Base-by-base conservation (phyloP, 768 basidiomycete genomes). In the Mycena galericulata region DNA sequence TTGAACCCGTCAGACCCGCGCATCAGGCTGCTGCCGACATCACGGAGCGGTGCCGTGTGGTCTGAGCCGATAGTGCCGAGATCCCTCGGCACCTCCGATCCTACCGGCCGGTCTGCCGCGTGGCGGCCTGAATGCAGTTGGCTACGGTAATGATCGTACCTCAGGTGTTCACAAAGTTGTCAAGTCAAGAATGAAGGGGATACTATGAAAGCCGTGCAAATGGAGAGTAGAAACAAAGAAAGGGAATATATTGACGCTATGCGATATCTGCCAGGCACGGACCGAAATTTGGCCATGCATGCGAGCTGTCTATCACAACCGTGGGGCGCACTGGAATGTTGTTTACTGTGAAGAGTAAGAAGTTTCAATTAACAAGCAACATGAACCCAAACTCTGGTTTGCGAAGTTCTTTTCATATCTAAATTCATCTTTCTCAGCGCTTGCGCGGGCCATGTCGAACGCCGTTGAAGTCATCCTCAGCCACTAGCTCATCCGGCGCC, bases 401-500 rank as follows among this genome's bases (percentile, higher is more conserved):
- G n/a, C 17, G 22, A 54, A 22, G 34, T 36, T 54, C 34, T 54
- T 54, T 22, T 14, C 11, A 11, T 53, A 8, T 34, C 29, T 18
- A 32, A 12, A 51, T 18, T 38, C 34, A 36, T 22, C 22, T 14
- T 54, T 29, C 30, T 32, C 30, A 53, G 15, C 50, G 17, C 55
- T 24, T 11, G 17, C 43, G 11, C 45, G 47, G 45, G 18, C 14
- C 45, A 59, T 59, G 43, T 18, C 57, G 22, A 20, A 47, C 57
- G 32, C 22, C 29, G 30, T 59, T 24, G 43, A 59, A 59, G n/a
- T 59, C 11, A 59, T 45, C 43, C 57, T 59, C 57, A 59, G 45
- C 45, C 46, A 59, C 57, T 45, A 47, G 45, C 57, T 59, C 43
- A 59, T n/a, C n/a, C n/a, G n/a, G n/a, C n/a, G n/a, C n/a, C n/a